Base-by-base conservation (phyloP, 2,329 filamentous ascomycete genomes). In the Exophiala oligosperma region DNA sequence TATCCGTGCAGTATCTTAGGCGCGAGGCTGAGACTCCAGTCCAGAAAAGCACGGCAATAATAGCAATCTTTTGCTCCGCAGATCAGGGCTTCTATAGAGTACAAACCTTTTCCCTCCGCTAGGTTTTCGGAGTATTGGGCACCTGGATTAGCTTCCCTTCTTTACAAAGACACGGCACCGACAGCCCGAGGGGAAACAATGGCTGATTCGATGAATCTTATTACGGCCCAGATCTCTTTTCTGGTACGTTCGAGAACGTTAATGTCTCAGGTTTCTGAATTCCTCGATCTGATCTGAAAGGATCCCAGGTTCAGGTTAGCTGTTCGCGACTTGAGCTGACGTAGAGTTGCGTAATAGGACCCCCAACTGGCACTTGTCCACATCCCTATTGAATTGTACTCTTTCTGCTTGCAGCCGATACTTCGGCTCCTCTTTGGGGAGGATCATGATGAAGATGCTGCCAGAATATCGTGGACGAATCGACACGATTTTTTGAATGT, bases 401-500 rank as follows among this genome's bases (percentile, higher is more conserved):
- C 88, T 4, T 83, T 81, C 63, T 91, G 97, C 67, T 77, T 97
- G 14, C 91, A 95, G 70, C 87, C 92, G 1, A 92, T 97, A 64
- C 80, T 97, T n/a, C 86, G 87, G 66, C 82, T 96, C 40, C 82
- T 97, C 47, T 84, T 95, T 55, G 91, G 92, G 66, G 72, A 77
- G 67, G 81, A 72, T 52, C 69, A 76, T 44, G 71, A 73, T 54
- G 72, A 75, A 43, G 70, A 73, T 35, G 67, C 69, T 11, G 67
- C 49, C 52, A 65, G 43, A 49, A 54, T 51, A 35, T 69, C 57
- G 64, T 80, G 76, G 81, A 76, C 75, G 14, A 78, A 72, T 62
- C 78, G 79, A 70, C 89, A 94, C 74, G 86, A 86, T 46, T 97
- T 99, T 73, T 83, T 97, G 72, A 97, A 97, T 73, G 86, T 99